phyloP scores from a whole-genome alignment of 495 filamentous ascomycete species.

The Penicillium coffeae region DNA sequence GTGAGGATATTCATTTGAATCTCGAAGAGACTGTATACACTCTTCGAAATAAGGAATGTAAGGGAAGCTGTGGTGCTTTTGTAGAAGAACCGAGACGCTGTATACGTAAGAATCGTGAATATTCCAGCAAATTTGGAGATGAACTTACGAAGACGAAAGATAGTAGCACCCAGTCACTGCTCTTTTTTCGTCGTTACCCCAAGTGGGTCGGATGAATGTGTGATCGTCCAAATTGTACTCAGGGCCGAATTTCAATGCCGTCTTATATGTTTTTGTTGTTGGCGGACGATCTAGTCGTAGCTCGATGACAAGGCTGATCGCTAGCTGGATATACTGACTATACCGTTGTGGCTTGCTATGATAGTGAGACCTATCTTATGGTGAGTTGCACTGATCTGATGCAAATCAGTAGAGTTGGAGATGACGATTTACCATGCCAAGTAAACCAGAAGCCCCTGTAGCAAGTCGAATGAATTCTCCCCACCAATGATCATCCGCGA shows the following conservation, averaged over 20 bases:
- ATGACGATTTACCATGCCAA: conserved; percentile 34
- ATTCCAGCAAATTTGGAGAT: not conserved
- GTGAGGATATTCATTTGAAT: conserved; percentile 9
- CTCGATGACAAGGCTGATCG: conserved; percentile 42
- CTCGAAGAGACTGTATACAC: conserved; percentile 14
- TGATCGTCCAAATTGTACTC: conserved; percentile 2
- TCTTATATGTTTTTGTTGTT: conserved; percentile 22
- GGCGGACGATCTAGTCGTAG: conserved; percentile 38
- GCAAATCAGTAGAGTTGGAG: not conserved
- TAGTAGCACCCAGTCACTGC: conserved; percentile 22
- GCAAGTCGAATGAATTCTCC: conserved; percentile 45
- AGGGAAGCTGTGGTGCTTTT: conserved; percentile 20
- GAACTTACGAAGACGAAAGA: conserved; percentile 20
- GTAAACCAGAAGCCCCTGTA: conserved; percentile 45
- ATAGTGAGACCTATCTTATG: conserved; percentile 23
- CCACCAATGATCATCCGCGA: conserved; percentile 43
- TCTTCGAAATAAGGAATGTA: conserved; percentile 16
- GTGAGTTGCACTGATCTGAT: conserved; percentile 4
- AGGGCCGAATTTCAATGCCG: conserved; percentile 8
- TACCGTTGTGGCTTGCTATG: conserved; percentile 35
- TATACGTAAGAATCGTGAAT: not conserved
- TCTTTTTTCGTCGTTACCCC: conserved; percentile 21
- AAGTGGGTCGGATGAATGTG: conserved; percentile 9
- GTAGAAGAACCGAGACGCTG: conserved; percentile 7
- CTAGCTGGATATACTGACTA: conserved; percentile 41